These are phyloP conservation scores for Rubus parviflorus DNA, from an alignment of 306 rosid genomes.

Conservation along the genomic window DNA sequence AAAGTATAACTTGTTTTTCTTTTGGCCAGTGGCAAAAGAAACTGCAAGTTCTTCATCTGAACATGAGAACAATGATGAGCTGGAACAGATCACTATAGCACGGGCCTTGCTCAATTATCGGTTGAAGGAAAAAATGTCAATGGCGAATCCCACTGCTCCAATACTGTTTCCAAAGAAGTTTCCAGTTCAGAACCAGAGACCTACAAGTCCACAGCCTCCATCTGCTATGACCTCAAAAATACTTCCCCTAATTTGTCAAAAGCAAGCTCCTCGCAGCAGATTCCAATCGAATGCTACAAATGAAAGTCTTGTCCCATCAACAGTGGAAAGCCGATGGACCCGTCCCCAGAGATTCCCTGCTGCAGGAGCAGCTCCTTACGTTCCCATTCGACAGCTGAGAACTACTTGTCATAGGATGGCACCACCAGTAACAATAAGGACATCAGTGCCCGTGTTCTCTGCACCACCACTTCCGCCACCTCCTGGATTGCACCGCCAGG, in stretches of 20 bases:
- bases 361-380: conserved; percentile 79
- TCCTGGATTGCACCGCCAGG: conserved; percentile 41
- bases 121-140: conserved; percentile 71
- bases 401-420: conserved; percentile 82
- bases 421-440: conserved; percentile 86
- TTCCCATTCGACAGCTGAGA: conserved; percentile 79
- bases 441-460: conserved; percentile 79
- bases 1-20: conserved; percentile 26
- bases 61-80: conserved; percentile 80
- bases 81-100: conserved; percentile 94
- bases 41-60: conserved; percentile 84
- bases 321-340: conserved; percentile 50
- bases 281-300: conserved; percentile 35
- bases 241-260: conserved; percentile 84
- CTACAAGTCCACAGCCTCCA: conserved; percentile 86
- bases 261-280: conserved; percentile 51
- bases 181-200: conserved; percentile 66
- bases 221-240: conserved; percentile 75
- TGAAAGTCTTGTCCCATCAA: conserved; percentile 38
- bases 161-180: conserved; percentile 73
- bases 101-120: conserved; percentile 79
- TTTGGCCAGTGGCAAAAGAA: conserved; percentile 80
- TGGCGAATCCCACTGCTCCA: conserved; percentile 63
- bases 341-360: conserved; percentile 71
- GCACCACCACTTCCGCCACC: conserved; percentile 85